Conservation (phyloP, 2,329 filamentous ascomycete species). For the Aspergillus sp. region DNA sequence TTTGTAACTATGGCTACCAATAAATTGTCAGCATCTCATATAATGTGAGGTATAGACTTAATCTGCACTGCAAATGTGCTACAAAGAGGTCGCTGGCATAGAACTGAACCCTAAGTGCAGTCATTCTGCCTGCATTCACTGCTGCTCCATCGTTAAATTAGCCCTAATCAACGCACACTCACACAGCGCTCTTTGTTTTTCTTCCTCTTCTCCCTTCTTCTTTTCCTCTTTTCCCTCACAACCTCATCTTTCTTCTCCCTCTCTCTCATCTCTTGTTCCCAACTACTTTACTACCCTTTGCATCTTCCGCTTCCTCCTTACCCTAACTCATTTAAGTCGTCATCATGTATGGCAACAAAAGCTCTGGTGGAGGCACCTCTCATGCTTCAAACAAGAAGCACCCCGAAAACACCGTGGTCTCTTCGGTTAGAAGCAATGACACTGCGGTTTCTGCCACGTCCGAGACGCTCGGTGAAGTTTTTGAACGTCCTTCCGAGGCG, state of each 20-base stretch:
- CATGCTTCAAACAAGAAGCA: background rate
- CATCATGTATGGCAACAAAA: background rate
- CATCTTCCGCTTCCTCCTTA: background rate
- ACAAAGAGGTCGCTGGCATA: no score
- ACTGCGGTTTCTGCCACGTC: background rate
- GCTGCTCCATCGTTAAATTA: background rate
- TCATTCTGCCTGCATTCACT: background rate
- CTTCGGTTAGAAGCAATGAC: background rate
- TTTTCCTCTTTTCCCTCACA: background rate
- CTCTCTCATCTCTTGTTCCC: no score
- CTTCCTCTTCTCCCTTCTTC: background rate
- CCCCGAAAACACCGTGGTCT: background rate
- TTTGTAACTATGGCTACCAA: background rate
- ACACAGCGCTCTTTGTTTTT: background rate
- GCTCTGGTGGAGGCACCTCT: background rate
- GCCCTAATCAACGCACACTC: background rate
- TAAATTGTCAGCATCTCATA: background rate
- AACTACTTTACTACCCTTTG: background rate
- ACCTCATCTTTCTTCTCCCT: background rate
- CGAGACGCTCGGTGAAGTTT: slow-evolving; percentile 1
- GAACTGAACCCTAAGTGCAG: no score
- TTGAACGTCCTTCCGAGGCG: slow-evolving; percentile 23
- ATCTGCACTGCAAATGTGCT: no score
- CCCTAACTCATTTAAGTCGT: background rate
- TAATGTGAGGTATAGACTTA: background rate